Evolutionary conservation across 192 early-diverging fungal species (phyloP).

Genomic region (Coemansia erecta): DNA sequence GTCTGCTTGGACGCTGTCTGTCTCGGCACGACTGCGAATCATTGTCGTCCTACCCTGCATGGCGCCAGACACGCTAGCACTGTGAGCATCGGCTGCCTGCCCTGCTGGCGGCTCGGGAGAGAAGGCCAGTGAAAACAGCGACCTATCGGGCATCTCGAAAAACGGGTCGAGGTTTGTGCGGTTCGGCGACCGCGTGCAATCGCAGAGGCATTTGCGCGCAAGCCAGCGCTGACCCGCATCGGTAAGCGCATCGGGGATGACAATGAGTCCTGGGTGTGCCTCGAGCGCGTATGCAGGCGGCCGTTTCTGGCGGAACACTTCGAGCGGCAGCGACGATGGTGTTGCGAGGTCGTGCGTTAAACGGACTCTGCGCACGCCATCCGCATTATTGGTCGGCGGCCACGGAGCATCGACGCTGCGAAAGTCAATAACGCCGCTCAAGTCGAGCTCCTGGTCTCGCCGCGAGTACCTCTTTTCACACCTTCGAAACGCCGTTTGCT

Average conservation of each 20-base stretch:
- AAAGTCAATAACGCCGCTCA: slow-evolving; percentile 59
- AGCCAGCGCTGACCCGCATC: slow-evolving; percentile 65
- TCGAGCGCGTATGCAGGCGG: slow-evolving; percentile 39
- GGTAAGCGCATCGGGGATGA: slow-evolving; percentile 79
- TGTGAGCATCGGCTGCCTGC: neutral
- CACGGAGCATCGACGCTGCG: neutral
- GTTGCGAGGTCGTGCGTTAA: slow-evolving; percentile 27
- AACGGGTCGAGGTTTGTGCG: slow-evolving; percentile 88
- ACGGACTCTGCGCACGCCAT: slow-evolving; percentile 20
- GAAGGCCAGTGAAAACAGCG: slow-evolving; percentile 32
- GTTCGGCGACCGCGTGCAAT: slow-evolving; percentile 78
- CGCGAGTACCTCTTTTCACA: slow-evolving; percentile 64
- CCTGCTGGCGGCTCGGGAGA: neutral
- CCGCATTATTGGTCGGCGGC: neutral
- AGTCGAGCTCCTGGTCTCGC: slow-evolving; percentile 54
- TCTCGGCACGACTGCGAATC: slow-evolving; percentile 32
- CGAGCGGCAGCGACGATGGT: slow-evolving; percentile 20
- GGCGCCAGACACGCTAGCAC: too few relatives aligned
- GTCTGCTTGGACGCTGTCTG: slow-evolving; percentile 26
- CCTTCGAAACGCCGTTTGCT: slow-evolving; percentile 66
- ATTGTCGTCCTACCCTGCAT: neutral
- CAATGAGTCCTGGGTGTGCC: slow-evolving; percentile 65
- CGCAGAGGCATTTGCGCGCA: slow-evolving; percentile 69
- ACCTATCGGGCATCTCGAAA: slow-evolving; percentile 65
- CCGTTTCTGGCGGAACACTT: slow-evolving; percentile 21